phyloP scores from a whole-genome alignment of 2,329 filamentous ascomycete genomes.

The Aspergillus clavatus region DNA sequence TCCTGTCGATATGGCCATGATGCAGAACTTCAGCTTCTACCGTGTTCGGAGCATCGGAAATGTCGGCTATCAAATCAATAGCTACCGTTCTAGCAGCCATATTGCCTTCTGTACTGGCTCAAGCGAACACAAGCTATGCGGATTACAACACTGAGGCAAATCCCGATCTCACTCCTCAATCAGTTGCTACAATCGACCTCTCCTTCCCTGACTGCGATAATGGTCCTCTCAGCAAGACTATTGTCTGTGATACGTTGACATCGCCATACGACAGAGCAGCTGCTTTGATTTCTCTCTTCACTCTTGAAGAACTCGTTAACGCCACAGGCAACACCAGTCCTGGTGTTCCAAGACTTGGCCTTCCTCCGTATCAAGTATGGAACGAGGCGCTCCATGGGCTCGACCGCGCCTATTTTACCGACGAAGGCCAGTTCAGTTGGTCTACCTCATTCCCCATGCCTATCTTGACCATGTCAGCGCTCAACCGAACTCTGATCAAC shows the following conservation, averaged over 20 bases:
- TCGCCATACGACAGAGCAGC: slow-evolving; percentile 39
- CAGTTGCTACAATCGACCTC: slow-evolving; percentile 16
- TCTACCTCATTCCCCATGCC: slow-evolving; percentile 64
- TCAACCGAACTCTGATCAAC: slow-evolving; percentile 59
- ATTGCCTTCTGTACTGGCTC: slow-evolving; percentile 18
- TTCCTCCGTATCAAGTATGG: slow-evolving; percentile 59
- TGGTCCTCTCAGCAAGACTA: slow-evolving; percentile 47
- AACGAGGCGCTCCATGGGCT: slow-evolving; percentile 58
- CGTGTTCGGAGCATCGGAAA: slow-evolving; percentile 5
- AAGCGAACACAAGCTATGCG: slow-evolving; percentile 24
- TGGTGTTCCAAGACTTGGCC: slow-evolving; percentile 52
- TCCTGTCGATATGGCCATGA: neutral
- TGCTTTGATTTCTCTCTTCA: slow-evolving; percentile 50
- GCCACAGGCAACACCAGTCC: slow-evolving; percentile 46
- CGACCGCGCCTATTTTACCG: slow-evolving; percentile 54
- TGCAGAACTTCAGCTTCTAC: neutral
- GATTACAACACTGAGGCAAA: slow-evolving; percentile 25
- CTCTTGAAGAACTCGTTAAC: slow-evolving; percentile 52
- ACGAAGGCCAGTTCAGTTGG: slow-evolving; percentile 50
- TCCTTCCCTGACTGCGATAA: slow-evolving; percentile 49
- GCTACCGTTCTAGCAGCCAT: slow-evolving; percentile 20
- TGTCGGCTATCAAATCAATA: slow-evolving; percentile 14
- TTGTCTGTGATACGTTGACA: slow-evolving; percentile 48
- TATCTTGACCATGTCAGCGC: slow-evolving; percentile 58
- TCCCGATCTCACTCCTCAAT: slow-evolving; percentile 20